Base-by-base conservation (phyloP, 2,329 filamentous ascomycete genomes). In the Daldinia eschscholtzii region DNA sequence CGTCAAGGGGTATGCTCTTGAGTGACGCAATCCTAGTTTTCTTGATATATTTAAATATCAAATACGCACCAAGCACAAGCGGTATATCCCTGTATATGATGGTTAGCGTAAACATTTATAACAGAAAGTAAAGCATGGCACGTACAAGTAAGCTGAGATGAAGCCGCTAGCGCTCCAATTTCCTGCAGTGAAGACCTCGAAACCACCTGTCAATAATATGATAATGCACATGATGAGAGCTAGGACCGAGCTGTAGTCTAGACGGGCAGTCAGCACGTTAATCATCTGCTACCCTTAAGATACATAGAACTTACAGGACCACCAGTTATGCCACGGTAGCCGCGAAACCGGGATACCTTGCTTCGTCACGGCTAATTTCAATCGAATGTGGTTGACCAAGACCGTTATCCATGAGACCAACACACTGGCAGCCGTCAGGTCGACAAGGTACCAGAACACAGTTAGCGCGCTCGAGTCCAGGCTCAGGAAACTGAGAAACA, bases 151-250 rank as follows among this genome's bases (percentile, higher is more conserved):
- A 0, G 87, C 85, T 0, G 88, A 89, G 1, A 91, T 84, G 70
- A 91, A 91, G 1, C 79, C 81, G 20, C 83, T 83, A 0, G 86
- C 74, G 62, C 85, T 81, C 88, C 88, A 91, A 64, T 87, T 85
- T 2, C 88, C 88, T 39, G 79, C 79, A 1, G 87, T 88, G 65
- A 91, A 91, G 3, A 88, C 86, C 1, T 81, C 75, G 72, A 93
- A 93, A 0, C 91, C 91, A 41, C 88, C 87, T 3, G 92, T 93
- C 44, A 93, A 82, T 3, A 94, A 80, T 67, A 93, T 90, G 44
- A 91, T 78, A 30, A 89, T 81, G 74, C 85, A 88, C 82, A 90
- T 87, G 67, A 83, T 76, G 4, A 94, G 81, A 0, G 88, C 87
- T 7, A 81, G 79, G 72, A 85, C 90, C 0, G 92, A 92, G 12